Evolutionary conservation across 192 early-diverging fungal species (phyloP), one percentile per base, ranked within the genome.

Genomic region (Linnemannia exigua): DNA sequence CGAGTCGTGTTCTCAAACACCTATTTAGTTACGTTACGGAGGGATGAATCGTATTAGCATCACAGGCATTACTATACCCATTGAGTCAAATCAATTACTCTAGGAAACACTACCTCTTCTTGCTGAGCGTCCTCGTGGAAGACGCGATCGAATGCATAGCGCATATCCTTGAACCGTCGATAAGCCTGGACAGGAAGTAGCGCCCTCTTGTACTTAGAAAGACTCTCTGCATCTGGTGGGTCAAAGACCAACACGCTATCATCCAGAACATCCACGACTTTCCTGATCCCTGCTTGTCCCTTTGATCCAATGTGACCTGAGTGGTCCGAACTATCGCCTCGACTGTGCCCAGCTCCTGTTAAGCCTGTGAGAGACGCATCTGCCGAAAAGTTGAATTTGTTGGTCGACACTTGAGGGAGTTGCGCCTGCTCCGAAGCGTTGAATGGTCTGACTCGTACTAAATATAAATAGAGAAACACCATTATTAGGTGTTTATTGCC

Each of bases 221-320:
- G 80, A 31, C 87, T 82, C 67, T 84, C 85, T 36, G 91, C 87
- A 37, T 93, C 91, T 19, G 91, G 92, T 0, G 95, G 94, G 77
- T 97, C 96, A 68, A 94, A 95, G 19, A 97, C 91, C 11, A 93
- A 84, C 2, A 97, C 92, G 35, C 90, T 91, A 70, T 96, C 93
- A 72, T 94, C 92, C 14, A 94, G 87, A 3, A 89, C 87, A 87
- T 94, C 91, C 7, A 94, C 93, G 17, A 93, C 89, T 73, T 90
- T 91, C 72, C 84, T 74, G 35, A 86, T 72, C 3, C 61, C 37
- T 28, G 48, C 25, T 33, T 35, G 25, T 28, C 74, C 37, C 19
- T 63, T 71, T 20, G 58, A 12, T 46, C 58, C 35, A 31, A 9
- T 35, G 50, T 61, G 41, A 1, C 51, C 74, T 37, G 28, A 4